These are phyloP conservation scores for Kodamaea sagamina DNA, from an alignment of 805 yeast genomes.

Conservation along the genomic window DNA sequence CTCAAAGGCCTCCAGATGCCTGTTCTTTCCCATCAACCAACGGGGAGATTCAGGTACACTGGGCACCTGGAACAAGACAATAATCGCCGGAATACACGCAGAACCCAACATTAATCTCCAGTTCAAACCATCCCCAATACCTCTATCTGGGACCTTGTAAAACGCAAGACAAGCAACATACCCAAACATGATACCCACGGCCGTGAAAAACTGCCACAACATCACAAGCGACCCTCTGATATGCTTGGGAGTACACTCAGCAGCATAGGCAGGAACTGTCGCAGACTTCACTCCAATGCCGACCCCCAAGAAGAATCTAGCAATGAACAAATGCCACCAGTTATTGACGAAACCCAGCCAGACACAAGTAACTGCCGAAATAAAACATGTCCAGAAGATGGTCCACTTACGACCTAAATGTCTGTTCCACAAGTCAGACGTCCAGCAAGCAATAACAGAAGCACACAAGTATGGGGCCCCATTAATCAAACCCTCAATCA, in stretches of 20 bases:
- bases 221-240: conserved; percentile 67
- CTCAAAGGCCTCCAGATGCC: conserved; percentile 50
- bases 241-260: conserved; percentile 61
- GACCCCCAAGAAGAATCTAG: conserved; percentile 58
- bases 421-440: conserved; percentile 54
- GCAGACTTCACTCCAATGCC: conserved; percentile 70
- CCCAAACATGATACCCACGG: conserved; percentile 71
- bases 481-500: conserved; percentile 62
- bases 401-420: conserved; percentile 60
- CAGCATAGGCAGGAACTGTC: conserved; percentile 67
- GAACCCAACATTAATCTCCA: conserved; percentile 71
- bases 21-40: conserved; percentile 60
- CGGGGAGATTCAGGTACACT: conserved; percentile 71
- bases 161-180: conserved; percentile 61
- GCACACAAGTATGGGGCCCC: conserved; percentile 68
- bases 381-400: conserved; percentile 59
- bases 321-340: conserved; percentile 62
- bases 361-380: conserved; percentile 60
- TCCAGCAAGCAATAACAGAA: conserved; percentile 60
- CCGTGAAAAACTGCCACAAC: conserved; percentile 78
- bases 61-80: conserved; percentile 51
- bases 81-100: conserved; percentile 56
- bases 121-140: conserved; percentile 49
- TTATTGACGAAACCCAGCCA: conserved; percentile 68
- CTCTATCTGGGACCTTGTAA: conserved; percentile 50